Evolutionary conservation across 768 basidiomycete species (phyloP), one percentile per base, ranked within the genome.

Genomic region (Hygrocybe punicea): DNA sequence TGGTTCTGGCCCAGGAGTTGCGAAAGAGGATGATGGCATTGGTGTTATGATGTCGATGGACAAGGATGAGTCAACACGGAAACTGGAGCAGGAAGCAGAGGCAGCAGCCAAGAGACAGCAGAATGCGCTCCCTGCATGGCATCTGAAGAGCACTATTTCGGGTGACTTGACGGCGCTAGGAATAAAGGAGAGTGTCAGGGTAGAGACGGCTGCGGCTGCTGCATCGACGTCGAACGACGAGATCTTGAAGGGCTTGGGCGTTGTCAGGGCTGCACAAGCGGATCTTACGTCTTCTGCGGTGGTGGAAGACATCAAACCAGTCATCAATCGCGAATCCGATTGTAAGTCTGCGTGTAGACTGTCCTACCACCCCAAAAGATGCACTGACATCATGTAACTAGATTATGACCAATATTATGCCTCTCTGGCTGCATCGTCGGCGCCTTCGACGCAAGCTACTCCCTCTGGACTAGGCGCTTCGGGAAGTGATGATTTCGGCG

Each of bases 41-140:
- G 86, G 86, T 11, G 85, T 99, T 36, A 85, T 98, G 63, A 84
- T 95, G 72, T 89, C 89, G 8, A 84, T 87, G 70, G 93, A 97
- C 71, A 92, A 94, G 65, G 91, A 91, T 66, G 87, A 91, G 71
- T 84, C 83, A 61, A 86, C 84, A 16, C 79, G 84, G 59, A 82
- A 82, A 58, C 74, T 78, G 65, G 89, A 92, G 68, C 78, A 89
- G 53, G 90, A 91, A 62, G 84, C 83, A 19, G 85, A 94, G 69
- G 89, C 89, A 1, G 89, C 89, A 56, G 82, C 86, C 54, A 94
- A 94, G 72, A 75, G 92, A 57, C 83, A 87, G 67, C 94, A 98
- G 75, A 98, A 98, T 67, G 83, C 86, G 0, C 76, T 99, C 45
- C 97, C 97, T 1, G 79, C 89, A 10, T 99, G 97, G 97, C 92